Evolutionary conservation across 495 filamentous ascomycete species (phyloP).

Genomic region (Lasiosphaeriaceae sp.): DNA sequence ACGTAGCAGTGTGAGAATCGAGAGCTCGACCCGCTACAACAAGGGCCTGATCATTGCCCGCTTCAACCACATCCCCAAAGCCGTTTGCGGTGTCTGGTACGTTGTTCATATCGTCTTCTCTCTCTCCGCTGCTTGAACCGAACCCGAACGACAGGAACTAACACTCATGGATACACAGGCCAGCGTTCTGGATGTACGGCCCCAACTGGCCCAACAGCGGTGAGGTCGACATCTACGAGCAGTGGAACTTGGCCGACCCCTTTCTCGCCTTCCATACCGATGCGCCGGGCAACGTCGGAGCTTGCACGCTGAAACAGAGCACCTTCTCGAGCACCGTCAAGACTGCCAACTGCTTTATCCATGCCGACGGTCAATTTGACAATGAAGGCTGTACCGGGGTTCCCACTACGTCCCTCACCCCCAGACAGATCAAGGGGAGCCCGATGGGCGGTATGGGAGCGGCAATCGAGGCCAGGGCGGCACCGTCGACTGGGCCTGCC

Average conservation of each 20-base stretch:
- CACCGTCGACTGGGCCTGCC: too few species aligned
- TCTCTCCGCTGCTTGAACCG: too few species aligned
- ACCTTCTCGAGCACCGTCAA: constrained; percentile 45
- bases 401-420: too few species aligned
- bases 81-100: constrained; percentile 54
- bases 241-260: constrained; percentile 68
- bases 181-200: constrained; percentile 68
- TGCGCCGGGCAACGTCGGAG: constrained; percentile 52
- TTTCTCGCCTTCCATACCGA: constrained; percentile 68
- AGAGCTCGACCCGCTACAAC: constrained; percentile 61
- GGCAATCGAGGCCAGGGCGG: too few species aligned
- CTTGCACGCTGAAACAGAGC: constrained; percentile 48
- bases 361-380: constrained; percentile 21
- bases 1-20: constrained; percentile 63
- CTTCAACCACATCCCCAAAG: constrained; percentile 65
- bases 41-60: constrained; percentile 68
- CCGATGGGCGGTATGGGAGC: too few species aligned
- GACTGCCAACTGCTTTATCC: constrained; percentile 55
- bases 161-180: too few species aligned
- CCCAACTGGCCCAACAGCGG: constrained; percentile 71
- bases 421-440: too few species aligned
- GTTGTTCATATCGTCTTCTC: too few species aligned
- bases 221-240: constrained; percentile 89
- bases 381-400: constrained; percentile 33
- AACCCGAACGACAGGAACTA: too few species aligned